phyloP scores from a whole-genome alignment of 441 rosid genomes.

The Corymbia calophylla region DNA sequence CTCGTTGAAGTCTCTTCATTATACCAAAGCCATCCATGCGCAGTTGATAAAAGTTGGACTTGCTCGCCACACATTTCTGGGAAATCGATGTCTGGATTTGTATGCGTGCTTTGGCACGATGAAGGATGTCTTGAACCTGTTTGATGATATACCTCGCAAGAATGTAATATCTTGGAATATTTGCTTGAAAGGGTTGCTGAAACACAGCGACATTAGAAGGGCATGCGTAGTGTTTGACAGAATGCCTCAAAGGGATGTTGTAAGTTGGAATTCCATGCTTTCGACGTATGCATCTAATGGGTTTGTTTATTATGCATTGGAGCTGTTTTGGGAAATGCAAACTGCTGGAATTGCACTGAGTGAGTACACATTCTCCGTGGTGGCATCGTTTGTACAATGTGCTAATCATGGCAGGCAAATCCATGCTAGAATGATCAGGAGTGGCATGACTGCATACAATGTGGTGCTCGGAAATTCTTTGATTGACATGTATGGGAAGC shows the following conservation, averaged over 20 bases:
- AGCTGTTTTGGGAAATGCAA: conserved; percentile 44
- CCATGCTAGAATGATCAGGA: conserved; percentile 46
- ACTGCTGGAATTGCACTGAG: conserved; percentile 30
- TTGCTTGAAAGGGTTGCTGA: conserved; percentile 34
- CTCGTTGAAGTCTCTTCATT: conserved; percentile 20
- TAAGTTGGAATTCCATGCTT: conserved; percentile 64
- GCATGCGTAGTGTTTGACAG: conserved; percentile 45
- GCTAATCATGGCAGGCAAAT: conserved; percentile 42
- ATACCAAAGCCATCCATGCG: conserved; percentile 38
- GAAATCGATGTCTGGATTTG: conserved; percentile 58
- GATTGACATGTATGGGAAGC: conserved; percentile 60
- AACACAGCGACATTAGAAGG: conserved; percentile 4
- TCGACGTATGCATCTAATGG: conserved; percentile 39
- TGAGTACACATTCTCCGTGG: conserved; percentile 47
- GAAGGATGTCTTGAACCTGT: conserved; percentile 28
- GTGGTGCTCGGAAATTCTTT: conserved; percentile 63
- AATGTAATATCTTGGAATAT: conserved; percentile 56
- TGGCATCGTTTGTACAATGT: conserved; percentile 32
- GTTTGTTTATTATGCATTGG: conserved; percentile 21
- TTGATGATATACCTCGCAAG: conserved; percentile 31
- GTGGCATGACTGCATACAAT: conserved; percentile 26
- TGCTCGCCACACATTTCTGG: conserved; percentile 39
- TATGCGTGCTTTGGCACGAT: conserved; percentile 37
- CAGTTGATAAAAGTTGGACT: conserved; percentile 53
- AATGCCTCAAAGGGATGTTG: conserved; percentile 62